These are phyloP conservation scores for Ogataea saltuana DNA, from an alignment of 805 yeast genomes.

Conservation along the genomic window DNA sequence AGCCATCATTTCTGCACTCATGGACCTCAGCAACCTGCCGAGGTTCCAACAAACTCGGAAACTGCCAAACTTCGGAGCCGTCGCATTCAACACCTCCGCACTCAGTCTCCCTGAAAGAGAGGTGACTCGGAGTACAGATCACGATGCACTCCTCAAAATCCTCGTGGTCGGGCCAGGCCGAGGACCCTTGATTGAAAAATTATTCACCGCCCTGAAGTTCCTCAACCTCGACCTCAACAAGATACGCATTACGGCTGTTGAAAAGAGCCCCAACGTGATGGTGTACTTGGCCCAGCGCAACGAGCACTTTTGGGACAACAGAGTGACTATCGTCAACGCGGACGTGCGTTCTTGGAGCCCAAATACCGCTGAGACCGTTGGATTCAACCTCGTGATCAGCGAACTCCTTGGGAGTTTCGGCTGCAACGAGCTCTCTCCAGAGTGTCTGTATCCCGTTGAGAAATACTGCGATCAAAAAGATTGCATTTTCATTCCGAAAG, in stretches of 20 bases:
- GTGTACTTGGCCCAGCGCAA: slow-evolving; percentile 51
- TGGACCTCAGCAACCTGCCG: slow-evolving; percentile 31
- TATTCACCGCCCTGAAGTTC: slow-evolving; percentile 42
- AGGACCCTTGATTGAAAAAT: slow-evolving; percentile 72
- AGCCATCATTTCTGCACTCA: slow-evolving; percentile 61
- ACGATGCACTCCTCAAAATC: slow-evolving; percentile 35
- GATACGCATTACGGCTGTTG: slow-evolving; percentile 58
- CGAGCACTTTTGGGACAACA: slow-evolving; percentile 49
- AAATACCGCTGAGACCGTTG: slow-evolving; percentile 24
- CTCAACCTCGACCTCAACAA: slow-evolving; percentile 29
- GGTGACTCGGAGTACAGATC: too few relatives aligned
- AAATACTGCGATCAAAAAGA: slow-evolving; percentile 41
- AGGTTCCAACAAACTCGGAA: slow-evolving; percentile 25
- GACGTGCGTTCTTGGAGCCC: slow-evolving; percentile 60
- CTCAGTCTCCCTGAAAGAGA: too few relatives aligned
- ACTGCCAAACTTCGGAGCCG: slow-evolving; percentile 17
- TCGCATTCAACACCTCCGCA: slow-evolving; percentile 20
- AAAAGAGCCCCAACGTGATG: slow-evolving; percentile 67
- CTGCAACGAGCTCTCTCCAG: slow-evolving; percentile 89
- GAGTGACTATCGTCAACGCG: slow-evolving; percentile 50
- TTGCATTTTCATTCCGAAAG: slow-evolving; percentile 64
- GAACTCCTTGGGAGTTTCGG: slow-evolving; percentile 91
- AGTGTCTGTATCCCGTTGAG: slow-evolving; percentile 56
- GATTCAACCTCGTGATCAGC: slow-evolving; percentile 64
- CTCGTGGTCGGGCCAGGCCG: slow-evolving; percentile 85